Evolutionary conservation across 2,329 filamentous ascomycete species (phyloP), one percentile per base, ranked within the genome.

Genomic region (Fusarium penzigii): DNA sequence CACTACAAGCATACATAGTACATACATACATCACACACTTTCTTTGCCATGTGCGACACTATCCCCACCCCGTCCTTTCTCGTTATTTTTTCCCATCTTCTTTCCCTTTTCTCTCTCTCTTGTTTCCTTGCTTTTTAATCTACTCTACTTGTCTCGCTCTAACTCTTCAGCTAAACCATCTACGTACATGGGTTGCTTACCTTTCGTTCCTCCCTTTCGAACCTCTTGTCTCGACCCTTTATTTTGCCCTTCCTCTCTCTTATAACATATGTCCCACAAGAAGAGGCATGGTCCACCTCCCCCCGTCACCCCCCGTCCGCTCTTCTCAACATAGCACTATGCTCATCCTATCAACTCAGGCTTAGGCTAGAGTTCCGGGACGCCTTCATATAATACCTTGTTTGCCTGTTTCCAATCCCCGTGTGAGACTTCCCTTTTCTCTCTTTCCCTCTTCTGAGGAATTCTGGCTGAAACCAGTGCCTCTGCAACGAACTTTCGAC

Each of bases 31-130:
- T 52, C 47, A 49, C 47, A 44, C 48, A 56, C 40, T 39, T 36
- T 40, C 53, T 54, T 42, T 59, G 46, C 53, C 51, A 62, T 65
- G 62, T 64, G 60, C 49, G 46, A 65, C 62, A 55, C 48, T 46
- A 25, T 49, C 58, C 61, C 54, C 50, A 53, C 53, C 47, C 59
- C 52, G 40, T 57, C 47, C 6, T 47, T 56, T 51, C 53, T 56
- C 55, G 20, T 25, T 25, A 49, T 46, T 55, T 51, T 56, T 11
- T 11, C 32, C 13, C 32, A 36, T 36, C 9, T 12, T 36, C 32
- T 11, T 14, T 36, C 13, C 32, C 4, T 12, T 4, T 36, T 36
- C 3, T 36, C 9, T 14, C 4, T 14, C 32, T 36, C 32, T 14
- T 36, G 13, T 25, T 25, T 25, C 20, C 20, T 25, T 25, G 20